A percentile compares a stretch with the other conserved stretches of the same genome.
These are phyloP conservation scores for Trichoderma polysporum DNA, from an alignment of 2,329 filamentous ascomycete species.

Conservation along the genomic window DNA sequence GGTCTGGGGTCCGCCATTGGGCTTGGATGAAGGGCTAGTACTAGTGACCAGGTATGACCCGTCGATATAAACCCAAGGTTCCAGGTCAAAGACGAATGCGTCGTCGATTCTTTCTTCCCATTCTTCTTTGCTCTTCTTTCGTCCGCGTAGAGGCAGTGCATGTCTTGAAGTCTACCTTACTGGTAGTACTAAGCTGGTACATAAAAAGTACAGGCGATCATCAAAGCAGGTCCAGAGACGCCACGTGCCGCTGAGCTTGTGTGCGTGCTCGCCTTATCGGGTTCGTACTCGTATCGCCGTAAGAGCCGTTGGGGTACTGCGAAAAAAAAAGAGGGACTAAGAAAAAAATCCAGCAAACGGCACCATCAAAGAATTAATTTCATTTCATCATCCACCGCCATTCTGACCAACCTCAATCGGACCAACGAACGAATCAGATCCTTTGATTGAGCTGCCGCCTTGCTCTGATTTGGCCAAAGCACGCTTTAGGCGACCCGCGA, in stretches of 20 bases:
- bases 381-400: conserved; percentile 11
- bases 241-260: conserved; percentile 9
- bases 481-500: not conserved
- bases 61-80: not conserved
- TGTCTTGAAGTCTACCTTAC: not conserved
- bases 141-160: not conserved
- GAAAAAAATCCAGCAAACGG: not conserved
- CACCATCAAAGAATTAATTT: conserved; percentile 2
- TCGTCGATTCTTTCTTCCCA: not conserved
- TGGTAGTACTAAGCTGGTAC: not conserved
- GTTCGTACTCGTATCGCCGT: conserved; percentile 14
- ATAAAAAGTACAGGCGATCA: not conserved
- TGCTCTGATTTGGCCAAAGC: not conserved
- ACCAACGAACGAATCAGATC: conserved; percentile 1
- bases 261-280: conserved; percentile 14
- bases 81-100: not conserved
- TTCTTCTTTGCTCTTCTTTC: not conserved
- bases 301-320: not conserved
- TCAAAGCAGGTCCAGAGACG: not conserved
- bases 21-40: conserved; percentile 1
- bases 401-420: not conserved
- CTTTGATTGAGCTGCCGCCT: not conserved
- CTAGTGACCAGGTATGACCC: not conserved
- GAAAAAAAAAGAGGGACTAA: not conserved
- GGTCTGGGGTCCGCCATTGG: conserved; percentile 16